These are phyloP conservation scores for Acacia confusa DNA, from an alignment of 306 rosid genomes.

Conservation along the genomic window DNA sequence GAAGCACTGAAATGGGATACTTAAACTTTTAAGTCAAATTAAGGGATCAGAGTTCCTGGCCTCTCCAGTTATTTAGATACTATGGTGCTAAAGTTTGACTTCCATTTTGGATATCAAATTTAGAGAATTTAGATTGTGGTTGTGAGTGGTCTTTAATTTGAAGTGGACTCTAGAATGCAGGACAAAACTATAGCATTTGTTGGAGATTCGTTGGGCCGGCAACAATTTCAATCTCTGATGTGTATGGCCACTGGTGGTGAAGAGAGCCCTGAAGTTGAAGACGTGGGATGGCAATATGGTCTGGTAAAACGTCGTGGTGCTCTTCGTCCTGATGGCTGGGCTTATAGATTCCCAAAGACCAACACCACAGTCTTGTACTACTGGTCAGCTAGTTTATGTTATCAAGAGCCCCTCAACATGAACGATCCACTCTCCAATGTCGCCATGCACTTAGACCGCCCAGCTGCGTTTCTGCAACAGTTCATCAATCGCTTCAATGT, in stretches of 20 bases:
- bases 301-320: slow-evolving; percentile 78
- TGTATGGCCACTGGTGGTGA: slow-evolving; percentile 86
- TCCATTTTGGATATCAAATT: not conserved
- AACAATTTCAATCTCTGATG: slow-evolving; percentile 94
- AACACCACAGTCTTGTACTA: slow-evolving; percentile 85
- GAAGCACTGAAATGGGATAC: not conserved
- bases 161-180: slow-evolving; percentile 72
- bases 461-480: slow-evolving; percentile 76
- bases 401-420: slow-evolving; percentile 63
- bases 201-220: slow-evolving; percentile 91
- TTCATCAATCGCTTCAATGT: slow-evolving; percentile 66
- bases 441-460: slow-evolving; percentile 92
- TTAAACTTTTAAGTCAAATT: not conserved
- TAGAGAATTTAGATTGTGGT: slow-evolving; percentile 1
- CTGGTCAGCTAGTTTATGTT: slow-evolving; percentile 92
- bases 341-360: slow-evolving; percentile 74
- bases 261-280: slow-evolving; percentile 61
- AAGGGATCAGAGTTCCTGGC: not conserved
- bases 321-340: slow-evolving; percentile 96
- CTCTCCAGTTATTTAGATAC: not conserved
- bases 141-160: slow-evolving; percentile 36
- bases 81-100: not conserved
- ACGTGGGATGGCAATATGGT: slow-evolving; percentile 74
- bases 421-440: slow-evolving; percentile 50
- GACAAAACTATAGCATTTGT: slow-evolving; percentile 81